phyloP scores from a whole-genome alignment of 805 yeast genomes.

The Blastobotrys chiropterorum region DNA sequence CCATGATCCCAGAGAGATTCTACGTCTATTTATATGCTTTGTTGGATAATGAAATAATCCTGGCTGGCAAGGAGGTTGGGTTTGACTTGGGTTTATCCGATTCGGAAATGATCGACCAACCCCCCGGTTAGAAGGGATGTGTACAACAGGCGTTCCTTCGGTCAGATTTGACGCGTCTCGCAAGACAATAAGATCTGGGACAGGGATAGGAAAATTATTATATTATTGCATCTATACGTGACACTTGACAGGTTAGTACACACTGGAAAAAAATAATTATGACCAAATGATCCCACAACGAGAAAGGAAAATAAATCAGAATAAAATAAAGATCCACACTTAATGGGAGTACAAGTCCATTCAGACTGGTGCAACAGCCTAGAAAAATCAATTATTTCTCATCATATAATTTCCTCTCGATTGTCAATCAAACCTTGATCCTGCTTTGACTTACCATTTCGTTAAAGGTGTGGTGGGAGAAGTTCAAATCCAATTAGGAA shows the following conservation, averaged over 20 bases:
- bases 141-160: neutral
- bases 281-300: no score
- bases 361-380: neutral
- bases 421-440: neutral
- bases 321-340: neutral
- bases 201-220: neutral
- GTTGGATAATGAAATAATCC: neutral
- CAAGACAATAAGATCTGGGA: neutral
- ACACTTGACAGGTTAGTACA: neutral
- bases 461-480: neutral
- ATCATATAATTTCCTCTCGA: neutral
- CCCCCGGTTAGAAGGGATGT: neutral
- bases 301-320: neutral
- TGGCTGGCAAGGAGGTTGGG: neutral
- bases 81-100: neutral
- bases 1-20: neutral
- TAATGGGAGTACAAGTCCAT: neutral
- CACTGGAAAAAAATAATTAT: neutral
- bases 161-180: neutral
- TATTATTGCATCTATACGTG: neutral
- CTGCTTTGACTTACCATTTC: neutral
- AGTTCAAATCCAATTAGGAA: neutral
- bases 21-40: neutral
- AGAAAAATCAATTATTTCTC: neutral
- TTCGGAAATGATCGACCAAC: neutral